A percentile compares a stretch with the other conserved stretches of the same genome.
Evolutionary conservation across 805 yeast species (phyloP).

Genomic region (Barnettozyma californica): DNA sequence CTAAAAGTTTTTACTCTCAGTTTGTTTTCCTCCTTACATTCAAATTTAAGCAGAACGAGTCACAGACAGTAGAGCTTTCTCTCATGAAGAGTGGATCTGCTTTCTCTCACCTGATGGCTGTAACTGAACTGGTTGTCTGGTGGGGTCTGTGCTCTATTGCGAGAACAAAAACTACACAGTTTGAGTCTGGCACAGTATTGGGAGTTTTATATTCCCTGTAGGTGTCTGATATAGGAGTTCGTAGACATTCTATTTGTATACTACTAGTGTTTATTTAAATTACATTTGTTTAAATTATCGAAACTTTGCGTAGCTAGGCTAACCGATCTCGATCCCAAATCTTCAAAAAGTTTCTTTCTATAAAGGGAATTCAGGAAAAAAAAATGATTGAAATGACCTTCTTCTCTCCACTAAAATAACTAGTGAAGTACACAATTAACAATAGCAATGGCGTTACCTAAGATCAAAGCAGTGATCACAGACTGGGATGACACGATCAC

Average conservation of each 20-base stretch:
- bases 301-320: neutral
- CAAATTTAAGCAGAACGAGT: slow-evolving; percentile 20
- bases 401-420: neutral
- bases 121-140: neutral
- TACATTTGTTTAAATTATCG: neutral
- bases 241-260: slow-evolving; percentile 20
- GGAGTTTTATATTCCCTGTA: slow-evolving; percentile 14
- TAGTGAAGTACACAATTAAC: neutral
- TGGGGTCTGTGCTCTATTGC: slow-evolving; percentile 16
- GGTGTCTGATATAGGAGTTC: slow-evolving; percentile 30
- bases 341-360: too few relatives aligned
- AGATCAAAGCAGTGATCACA: slow-evolving; percentile 31
- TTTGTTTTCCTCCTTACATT: slow-evolving; percentile 14
- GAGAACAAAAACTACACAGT: slow-evolving; percentile 27
- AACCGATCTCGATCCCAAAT: neutral
- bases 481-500: slow-evolving; percentile 73
- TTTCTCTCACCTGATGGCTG: neutral
- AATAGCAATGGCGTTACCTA: slow-evolving; percentile 7
- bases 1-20: neutral
- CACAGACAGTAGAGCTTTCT: neutral
- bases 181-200: slow-evolving; percentile 26
- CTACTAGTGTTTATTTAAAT: too few relatives aligned
- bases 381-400: neutral
- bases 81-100: neutral
- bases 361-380: neutral